phyloP scores from a whole-genome alignment of 106 monocot species.

The Gastrodia elata region DNA sequence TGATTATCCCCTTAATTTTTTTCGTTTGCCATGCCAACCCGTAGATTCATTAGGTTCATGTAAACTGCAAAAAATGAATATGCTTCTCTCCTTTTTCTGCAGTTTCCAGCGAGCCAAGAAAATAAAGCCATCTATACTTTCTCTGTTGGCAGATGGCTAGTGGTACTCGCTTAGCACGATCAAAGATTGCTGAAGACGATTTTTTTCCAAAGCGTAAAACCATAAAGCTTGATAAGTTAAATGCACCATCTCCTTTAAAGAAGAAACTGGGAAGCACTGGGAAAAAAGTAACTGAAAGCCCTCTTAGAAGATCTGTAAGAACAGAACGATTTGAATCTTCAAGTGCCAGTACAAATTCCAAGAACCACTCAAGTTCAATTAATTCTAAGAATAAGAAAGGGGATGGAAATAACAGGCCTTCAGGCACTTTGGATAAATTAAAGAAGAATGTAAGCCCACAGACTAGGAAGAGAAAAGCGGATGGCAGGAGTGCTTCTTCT shows the following conservation, averaged over 20 bases:
- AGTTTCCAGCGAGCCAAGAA: neutral
- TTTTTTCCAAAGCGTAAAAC: neutral
- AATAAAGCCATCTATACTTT: neutral
- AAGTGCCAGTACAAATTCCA: neutral
- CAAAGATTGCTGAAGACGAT: neutral
- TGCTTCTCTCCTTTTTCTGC: neutral
- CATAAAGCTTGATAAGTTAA: conserved; percentile 1
- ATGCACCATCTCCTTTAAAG: neutral
- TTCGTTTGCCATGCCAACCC: neutral
- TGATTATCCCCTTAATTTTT: too few species aligned
- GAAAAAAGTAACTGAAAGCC: conserved; percentile 6
- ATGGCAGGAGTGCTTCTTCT: neutral
- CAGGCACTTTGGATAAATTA: neutral
- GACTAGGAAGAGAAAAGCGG: conserved; percentile 2
- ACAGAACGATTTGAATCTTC: neutral
- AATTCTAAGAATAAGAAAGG: neutral
- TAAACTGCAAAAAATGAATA: neutral
- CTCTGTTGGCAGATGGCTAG: neutral
- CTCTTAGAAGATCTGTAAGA: conserved; percentile 6
- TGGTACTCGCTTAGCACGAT: conserved; percentile 4
- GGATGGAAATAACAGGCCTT: neutral
- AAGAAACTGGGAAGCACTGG: neutral
- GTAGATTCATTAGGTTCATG: neutral
- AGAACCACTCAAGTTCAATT: neutral
- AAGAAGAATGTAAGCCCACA: neutral